Base-by-base conservation (phyloP, 805 yeast genomes). In the Candida germanica region DNA sequence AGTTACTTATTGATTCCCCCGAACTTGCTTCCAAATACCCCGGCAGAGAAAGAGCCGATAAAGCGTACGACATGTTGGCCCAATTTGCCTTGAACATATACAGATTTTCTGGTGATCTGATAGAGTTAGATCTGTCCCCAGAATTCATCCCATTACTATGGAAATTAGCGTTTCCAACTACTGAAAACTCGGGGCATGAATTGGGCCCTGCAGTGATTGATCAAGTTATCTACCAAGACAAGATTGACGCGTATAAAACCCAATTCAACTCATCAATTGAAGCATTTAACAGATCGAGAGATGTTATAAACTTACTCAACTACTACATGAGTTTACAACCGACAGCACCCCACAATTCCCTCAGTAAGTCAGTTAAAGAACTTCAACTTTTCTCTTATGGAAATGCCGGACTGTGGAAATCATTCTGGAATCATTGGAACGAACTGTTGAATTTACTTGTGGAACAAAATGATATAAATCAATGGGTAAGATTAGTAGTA, bases 391-490 rank as follows among this genome's bases (percentile, higher is more conserved):
- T 54, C 32, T 53, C 62, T 1, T 63, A 59, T 36, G 73, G 72
- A 3, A 65, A 64, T 34, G 56, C 66, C 9, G 58, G 59, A 8
- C 50, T 60, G 21, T 67, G 71, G 71, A 38, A 37, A 3, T 36
- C 47, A 29, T 67, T 67, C 48, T 67, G 73, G 73, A 36, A 39
- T 7, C 51, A 59, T 31, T 67, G 72, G 72, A 54, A 65, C 12
- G 33, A 36, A 1, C 51, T 15, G 34, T 42, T 35, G 43, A 46
- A 25, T 37, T 47, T 15, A 29, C 39, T 25, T 27, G 36, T 23
- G n/a, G 32, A 35, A 3, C 18, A 37, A 27, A 18, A 9, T 31
- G 37, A 27, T 26, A 11, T 28, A 5, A 27, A 23, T 11, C 41
- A 42, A 18, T 66, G 69, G 69, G 60, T 63, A 8, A 49, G 66